Evolutionary conservation across 1,284 basidiomycete species (phyloP).

Genomic region (Irpex lacteus): DNA sequence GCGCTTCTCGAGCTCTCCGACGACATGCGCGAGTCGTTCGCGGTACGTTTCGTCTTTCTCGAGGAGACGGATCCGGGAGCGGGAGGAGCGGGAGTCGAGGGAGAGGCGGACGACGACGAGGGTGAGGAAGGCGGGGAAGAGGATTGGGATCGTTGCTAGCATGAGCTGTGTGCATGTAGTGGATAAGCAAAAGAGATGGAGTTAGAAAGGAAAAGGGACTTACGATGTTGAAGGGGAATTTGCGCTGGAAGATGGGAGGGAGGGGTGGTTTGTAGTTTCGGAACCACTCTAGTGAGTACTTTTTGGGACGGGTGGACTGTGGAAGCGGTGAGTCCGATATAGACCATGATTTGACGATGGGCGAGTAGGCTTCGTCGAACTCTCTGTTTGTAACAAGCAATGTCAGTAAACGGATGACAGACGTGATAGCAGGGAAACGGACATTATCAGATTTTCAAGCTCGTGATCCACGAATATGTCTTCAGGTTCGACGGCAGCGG

Average conservation of each 20-base stretch:
- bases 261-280: constrained; percentile 52
- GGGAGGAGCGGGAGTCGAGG: constrained; percentile 52
- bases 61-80: constrained; percentile 55
- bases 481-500: constrained; percentile 66
- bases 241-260: constrained; percentile 62
- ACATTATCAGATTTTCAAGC: constrained; percentile 64
- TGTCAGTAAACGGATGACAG: neutral
- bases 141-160: constrained; percentile 54
- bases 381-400: constrained; percentile 36
- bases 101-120: constrained; percentile 50
- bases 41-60: constrained; percentile 47
- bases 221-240: constrained; percentile 75
- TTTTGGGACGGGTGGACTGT: constrained; percentile 33
- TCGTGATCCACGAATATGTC: constrained; percentile 68
- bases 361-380: constrained; percentile 51
- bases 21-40: constrained; percentile 46
- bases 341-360: constrained; percentile 51
- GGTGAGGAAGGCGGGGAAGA: constrained; percentile 59
- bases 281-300: constrained; percentile 48
- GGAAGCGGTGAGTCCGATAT: constrained; percentile 38
- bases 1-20: constrained; percentile 55
- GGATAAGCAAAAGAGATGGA: neutral
- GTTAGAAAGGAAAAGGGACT: constrained; percentile 25
- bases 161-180: constrained; percentile 37
- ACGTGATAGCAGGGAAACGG: constrained; percentile 21